phyloP scores from a whole-genome alignment of 495 filamentous ascomycete genomes.

The Penicillium desertorum region DNA sequence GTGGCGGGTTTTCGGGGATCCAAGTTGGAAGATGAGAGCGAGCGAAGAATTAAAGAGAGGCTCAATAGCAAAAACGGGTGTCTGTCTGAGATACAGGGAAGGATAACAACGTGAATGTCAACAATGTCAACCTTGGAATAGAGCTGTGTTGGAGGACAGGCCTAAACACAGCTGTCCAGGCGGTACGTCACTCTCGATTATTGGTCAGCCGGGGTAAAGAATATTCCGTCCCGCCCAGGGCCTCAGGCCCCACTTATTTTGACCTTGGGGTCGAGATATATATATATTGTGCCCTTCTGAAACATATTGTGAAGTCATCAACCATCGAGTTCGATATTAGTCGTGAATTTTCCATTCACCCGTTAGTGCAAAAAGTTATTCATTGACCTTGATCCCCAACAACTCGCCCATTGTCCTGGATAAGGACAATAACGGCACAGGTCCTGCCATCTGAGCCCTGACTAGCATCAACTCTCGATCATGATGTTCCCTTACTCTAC shows the following conservation, averaged over 20 bases:
- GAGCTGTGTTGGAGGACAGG: slow-evolving; percentile 23
- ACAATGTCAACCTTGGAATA: slow-evolving; percentile 3
- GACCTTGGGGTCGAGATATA: no score
- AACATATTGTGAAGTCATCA: no score
- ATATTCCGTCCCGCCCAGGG: slow-evolving; percentile 28
- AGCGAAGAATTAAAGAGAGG: not conserved
- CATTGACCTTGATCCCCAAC: not conserved
- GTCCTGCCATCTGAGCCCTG: no score
- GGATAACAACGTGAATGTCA: slow-evolving; percentile 11
- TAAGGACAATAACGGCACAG: no score
- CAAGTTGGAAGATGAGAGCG: not conserved
- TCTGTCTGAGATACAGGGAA: not conserved
- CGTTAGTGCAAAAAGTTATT: not conserved
- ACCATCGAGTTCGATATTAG: not conserved
- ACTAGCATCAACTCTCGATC: not conserved
- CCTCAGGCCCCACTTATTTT: no score
- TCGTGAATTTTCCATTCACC: not conserved
- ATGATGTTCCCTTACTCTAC: not conserved
- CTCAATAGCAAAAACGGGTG: not conserved
- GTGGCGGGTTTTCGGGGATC: not conserved
- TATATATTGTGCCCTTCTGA: no score
- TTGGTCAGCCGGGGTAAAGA: slow-evolving; percentile 44
- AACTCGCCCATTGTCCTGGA: not conserved
- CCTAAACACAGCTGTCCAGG: slow-evolving; percentile 19
- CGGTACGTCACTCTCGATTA: slow-evolving; percentile 54